Base-by-base conservation (phyloP, 2,329 filamentous ascomycete genomes). In the Aurifilum marmelostoma region DNA sequence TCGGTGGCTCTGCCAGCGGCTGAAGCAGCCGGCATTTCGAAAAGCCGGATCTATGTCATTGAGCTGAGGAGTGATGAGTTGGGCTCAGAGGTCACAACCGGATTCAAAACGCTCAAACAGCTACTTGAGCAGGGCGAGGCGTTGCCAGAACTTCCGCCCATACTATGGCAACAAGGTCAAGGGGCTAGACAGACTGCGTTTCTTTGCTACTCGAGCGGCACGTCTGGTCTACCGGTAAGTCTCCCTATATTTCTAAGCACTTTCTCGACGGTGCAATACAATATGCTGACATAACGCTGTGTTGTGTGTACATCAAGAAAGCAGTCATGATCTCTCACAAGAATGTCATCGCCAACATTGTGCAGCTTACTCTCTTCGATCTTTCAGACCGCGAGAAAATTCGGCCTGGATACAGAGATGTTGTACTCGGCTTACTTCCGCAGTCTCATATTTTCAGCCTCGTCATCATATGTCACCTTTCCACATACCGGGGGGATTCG, bases 161-260 rank as follows among this genome's bases (percentile, higher is more conserved):
- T 87, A 71, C 80, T 80, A 29, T 89, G 86, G 87, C 74, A 78
- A 14, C 78, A 80, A 50, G 88, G 88, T 1, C 84, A 89, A 71
- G 87, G 86, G 14, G 83, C 84, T 62, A 86, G 84, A 67, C 86
- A 87, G 73, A 87, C 87, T 3, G 88, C 90, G 0, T 92, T 91
- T 74, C 80, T 93, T 58, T 91, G 89, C 79, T 91, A 90, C 77
- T 91, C 88, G 0, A 90, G 87, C 75, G 90, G 90, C n/a, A 92
- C 90, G 1, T 91, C 89, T 2, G 90, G 90, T 1, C 78, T 92
- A 59, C 89, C 90, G 41, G 87, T 88, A 81, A 72, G 80, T 71
- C 12, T 6, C 14, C 2, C 27, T 24, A 6, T 5, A 41, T 14
- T 11, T 39, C n/a, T n/a, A n/a, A n/a, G 5, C 37, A 39, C 9